Evolutionary conservation across 1,284 basidiomycete genomes (phyloP).

Genomic region (Malassezia obtusa): DNA sequence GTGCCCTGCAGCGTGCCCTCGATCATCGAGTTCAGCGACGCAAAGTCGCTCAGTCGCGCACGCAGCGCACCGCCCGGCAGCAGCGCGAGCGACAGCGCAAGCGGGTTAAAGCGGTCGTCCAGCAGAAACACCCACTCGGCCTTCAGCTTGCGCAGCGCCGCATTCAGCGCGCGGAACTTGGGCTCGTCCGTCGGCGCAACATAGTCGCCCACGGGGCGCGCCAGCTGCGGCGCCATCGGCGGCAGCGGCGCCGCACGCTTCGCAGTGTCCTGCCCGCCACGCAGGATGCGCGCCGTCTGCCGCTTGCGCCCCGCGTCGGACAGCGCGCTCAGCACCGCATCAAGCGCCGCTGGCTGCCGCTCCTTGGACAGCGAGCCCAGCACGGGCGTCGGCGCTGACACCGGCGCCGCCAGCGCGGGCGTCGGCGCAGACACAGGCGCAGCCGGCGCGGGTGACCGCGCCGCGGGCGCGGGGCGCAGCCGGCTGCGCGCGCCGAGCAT

Average conservation of each 20-base stretch:
- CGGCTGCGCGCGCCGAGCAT: neutral
- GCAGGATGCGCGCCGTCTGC: slow-evolving; percentile 38
- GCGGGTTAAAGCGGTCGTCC: slow-evolving; percentile 43
- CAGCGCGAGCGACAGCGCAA: slow-evolving; percentile 36
- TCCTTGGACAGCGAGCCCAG: slow-evolving; percentile 37
- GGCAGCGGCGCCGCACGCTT: slow-evolving; percentile 19
- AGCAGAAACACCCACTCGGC: slow-evolving; percentile 41
- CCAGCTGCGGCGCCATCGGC: slow-evolving; percentile 19
- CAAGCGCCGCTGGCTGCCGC: slow-evolving; percentile 30
- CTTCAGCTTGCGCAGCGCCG: slow-evolving; percentile 44
- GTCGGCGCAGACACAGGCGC: too few species aligned
- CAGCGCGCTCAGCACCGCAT: slow-evolving; percentile 35
- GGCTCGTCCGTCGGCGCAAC: slow-evolving; percentile 26
- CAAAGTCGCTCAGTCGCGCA: slow-evolving; percentile 29
- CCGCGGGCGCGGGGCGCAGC: neutral
- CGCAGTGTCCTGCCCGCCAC: slow-evolving; percentile 27
- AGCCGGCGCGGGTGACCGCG: neutral
- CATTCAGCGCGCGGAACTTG: slow-evolving; percentile 36
- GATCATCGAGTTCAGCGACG: slow-evolving; percentile 33
- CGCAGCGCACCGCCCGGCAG: slow-evolving; percentile 40
- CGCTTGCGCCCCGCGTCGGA: slow-evolving; percentile 35
- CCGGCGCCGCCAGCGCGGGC: too few species aligned
- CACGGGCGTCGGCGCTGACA: neutral
- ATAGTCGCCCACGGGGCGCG: slow-evolving; percentile 25
- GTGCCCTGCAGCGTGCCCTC: slow-evolving; percentile 42